phyloP scores from a whole-genome alignment of 164 flowering plant species.

The Vitis cinerea region DNA sequence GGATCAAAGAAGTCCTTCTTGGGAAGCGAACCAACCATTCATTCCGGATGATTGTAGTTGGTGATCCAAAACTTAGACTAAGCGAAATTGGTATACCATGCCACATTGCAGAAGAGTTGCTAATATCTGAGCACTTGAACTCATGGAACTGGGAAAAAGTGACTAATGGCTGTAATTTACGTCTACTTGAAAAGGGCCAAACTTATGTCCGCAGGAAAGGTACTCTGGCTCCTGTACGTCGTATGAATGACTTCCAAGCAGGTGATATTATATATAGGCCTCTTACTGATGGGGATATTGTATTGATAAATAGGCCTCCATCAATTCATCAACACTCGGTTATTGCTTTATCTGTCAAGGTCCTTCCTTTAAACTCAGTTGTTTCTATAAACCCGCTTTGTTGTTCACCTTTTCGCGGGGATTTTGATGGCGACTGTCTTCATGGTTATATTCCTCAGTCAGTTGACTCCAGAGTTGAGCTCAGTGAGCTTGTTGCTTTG shows the following conservation, averaged over 20 bases:
- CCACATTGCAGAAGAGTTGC: constrained; percentile 61
- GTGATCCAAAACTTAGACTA: constrained; percentile 79
- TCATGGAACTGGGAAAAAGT: constrained; percentile 55
- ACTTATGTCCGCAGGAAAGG: constrained; percentile 51
- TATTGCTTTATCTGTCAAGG: constrained; percentile 62
- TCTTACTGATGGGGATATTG: constrained; percentile 70
- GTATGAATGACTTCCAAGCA: constrained; percentile 28
- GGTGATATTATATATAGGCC: constrained; percentile 68
- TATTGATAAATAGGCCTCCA: constrained; percentile 89
- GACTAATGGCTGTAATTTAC: constrained; percentile 26
- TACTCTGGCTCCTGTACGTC: constrained; percentile 21
- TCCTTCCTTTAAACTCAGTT: constrained; percentile 63
- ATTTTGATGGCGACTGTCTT: constrained; percentile 96
- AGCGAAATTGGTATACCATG: constrained; percentile 80
- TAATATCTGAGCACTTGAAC: constrained; percentile 57
- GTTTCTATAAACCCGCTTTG: constrained; percentile 78
- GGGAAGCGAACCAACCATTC: constrained; percentile 71
- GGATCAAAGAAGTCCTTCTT: constrained; percentile 76
- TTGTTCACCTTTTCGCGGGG: constrained; percentile 85
- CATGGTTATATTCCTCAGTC: constrained; percentile 93
- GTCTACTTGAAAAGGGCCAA: constrained; percentile 50
- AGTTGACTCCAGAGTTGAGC: constrained; percentile 65
- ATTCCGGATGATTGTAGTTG: constrained; percentile 86
- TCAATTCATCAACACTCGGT: constrained; percentile 89
- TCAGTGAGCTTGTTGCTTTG: constrained; percentile 71